Base-by-base conservation (phyloP, 306 rosid genomes). In the Canavalia ensiformis region DNA sequence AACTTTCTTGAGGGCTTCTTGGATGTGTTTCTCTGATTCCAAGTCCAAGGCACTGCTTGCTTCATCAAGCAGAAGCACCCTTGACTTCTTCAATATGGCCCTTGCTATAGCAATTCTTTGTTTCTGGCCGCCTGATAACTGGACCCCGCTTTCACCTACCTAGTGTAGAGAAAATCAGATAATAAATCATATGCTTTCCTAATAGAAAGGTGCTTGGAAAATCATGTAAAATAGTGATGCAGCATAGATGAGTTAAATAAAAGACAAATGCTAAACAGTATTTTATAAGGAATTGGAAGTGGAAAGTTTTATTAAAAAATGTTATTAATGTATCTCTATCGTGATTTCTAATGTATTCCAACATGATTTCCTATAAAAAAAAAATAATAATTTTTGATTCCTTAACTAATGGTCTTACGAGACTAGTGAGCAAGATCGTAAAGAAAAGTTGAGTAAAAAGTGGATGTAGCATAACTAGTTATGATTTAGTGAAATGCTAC, bases 41-140 rank as follows among this genome's bases (percentile, higher is more conserved):
- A 89, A 82, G 85, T 93, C 99, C 83, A 93, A 70, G 47, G 96
- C 94, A 88, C 97, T 95, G 83, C 97, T 93, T 82, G 99, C 97
- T 86, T 95, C 99, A 86, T 95, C 99, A 84, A 93, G 91, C 28
- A 91, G 82, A 52, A 93, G 72, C 12, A 95, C 86, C 68, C 86
- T 91, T 74, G 97, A 87, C 81, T 81, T 91, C 90, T 91, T 95
- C 72, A 95, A 56, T 58, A 95, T 91, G 7, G 97, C 97, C 59
- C 97, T 90, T 34, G 98, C 96, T 83, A 93, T 90, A 63, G 96
- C 96, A 45, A 93, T 85, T 81, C 97, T 87, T 82, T 93, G 98
- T 75, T 93, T 95, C 75, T 91, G 97, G 7, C 98, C 97, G n/a
- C 98, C 94, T 4, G 93, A 95, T 81, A 95, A 83, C 71, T 95